Conservation (phyloP, 2,329 filamentous ascomycete genomes). For the Aspergillus neoniger region DNA sequence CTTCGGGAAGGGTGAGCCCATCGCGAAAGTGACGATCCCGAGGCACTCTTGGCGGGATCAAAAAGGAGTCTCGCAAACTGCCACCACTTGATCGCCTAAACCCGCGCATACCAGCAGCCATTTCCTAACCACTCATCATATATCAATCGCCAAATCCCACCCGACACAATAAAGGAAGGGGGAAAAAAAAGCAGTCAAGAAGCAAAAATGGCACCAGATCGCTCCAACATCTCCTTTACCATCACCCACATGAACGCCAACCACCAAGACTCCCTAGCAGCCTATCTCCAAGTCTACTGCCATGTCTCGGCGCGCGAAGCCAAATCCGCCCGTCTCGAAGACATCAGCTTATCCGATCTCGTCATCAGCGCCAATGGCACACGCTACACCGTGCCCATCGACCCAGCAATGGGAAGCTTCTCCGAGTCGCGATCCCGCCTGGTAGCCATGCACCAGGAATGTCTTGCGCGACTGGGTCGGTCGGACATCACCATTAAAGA, state of each 20-base stretch:
- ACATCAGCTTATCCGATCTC: constrained; percentile 66
- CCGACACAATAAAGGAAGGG: too few relatives aligned
- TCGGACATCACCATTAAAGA: constrained; percentile 58
- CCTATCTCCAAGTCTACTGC: constrained; percentile 76
- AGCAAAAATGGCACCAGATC: constrained; percentile 15
- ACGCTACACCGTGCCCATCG: constrained; percentile 60
- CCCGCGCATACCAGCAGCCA: too few relatives aligned
- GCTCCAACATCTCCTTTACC: constrained; percentile 59
- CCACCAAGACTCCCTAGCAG: constrained; percentile 71
- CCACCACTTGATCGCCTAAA: too few relatives aligned
- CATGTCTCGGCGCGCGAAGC: constrained; percentile 59
- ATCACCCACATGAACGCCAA: constrained; percentile 85
- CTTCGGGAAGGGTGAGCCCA: too few relatives aligned
- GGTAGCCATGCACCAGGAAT: constrained; percentile 69
- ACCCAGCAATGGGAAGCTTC: constrained; percentile 69
- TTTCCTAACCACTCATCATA: background rate
- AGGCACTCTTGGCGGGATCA: too few relatives aligned
- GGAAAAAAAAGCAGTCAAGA: background rate
- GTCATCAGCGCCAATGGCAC: constrained; percentile 57
- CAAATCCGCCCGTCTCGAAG: constrained; percentile 61
- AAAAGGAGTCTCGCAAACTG: too few relatives aligned
- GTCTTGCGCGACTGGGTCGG: constrained; percentile 62
- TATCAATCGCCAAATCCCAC: too few relatives aligned
- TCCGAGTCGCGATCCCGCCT: constrained; percentile 69
- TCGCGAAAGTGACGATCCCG: too few relatives aligned